Evolutionary conservation across 352 stramenopile genomes (phyloP).

Genomic region (Phytophthora hybrid): DNA sequence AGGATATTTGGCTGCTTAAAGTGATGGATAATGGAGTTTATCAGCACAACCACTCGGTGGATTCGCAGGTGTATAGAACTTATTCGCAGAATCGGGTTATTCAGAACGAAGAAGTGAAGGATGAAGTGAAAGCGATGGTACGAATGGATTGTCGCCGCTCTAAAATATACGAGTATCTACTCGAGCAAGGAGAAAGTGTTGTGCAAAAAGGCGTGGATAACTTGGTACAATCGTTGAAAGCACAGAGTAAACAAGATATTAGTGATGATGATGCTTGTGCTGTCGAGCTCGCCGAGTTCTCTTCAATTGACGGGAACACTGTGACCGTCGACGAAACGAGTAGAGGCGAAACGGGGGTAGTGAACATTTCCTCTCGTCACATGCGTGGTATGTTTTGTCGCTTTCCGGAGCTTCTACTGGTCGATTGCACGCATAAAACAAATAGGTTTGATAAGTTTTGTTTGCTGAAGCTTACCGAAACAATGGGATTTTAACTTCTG

Average conservation of each 20-base stretch:
- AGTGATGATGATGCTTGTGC: slow-evolving; percentile 3
- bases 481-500: not conserved
- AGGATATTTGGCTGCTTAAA: no score
- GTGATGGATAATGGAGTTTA: slow-evolving; percentile 13
- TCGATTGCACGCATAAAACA: slow-evolving; percentile 19
- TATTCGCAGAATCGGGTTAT: slow-evolving; percentile 5
- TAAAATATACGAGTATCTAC: slow-evolving; percentile 14
- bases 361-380: slow-evolving; percentile 7
- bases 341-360: slow-evolving; percentile 2
- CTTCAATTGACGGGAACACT: slow-evolving; percentile 10
- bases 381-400: slow-evolving; percentile 8
- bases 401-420: slow-evolving; percentile 9
- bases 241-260: not conserved
- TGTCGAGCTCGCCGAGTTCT: slow-evolving; percentile 1
- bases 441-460: not conserved
- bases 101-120: not conserved
- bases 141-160: not conserved
- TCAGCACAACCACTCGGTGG: slow-evolving; percentile 7
- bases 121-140: slow-evolving; percentile 1
- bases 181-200: slow-evolving; percentile 6
- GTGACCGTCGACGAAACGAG: slow-evolving; percentile 10
- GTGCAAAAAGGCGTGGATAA: slow-evolving; percentile 18
- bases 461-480: no score
- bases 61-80: not conserved
- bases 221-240: slow-evolving; percentile 4